phyloP scores from a whole-genome alignment of 208 protist genomes.

The Histomonas meleagridis region DNA sequence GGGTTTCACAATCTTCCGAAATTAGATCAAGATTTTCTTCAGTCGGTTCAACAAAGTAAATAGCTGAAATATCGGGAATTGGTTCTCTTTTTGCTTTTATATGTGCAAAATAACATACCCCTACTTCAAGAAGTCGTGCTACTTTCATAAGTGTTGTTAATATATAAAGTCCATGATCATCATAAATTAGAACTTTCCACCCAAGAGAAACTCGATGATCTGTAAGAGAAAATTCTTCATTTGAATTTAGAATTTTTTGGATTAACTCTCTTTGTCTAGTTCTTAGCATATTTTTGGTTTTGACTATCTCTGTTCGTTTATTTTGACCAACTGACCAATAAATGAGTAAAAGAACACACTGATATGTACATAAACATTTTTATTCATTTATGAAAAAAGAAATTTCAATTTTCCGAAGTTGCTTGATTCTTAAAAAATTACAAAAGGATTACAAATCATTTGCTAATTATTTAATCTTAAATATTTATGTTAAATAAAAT shows the following conservation, averaged over 20 bases:
- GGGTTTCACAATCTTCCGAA: neutral
- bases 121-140: neutral
- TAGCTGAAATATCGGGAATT: neutral
- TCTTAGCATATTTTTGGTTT: neutral
- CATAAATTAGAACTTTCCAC: conserved; percentile 30
- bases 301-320: no score
- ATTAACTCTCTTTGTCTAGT: neutral
- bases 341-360: no score
- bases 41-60: conserved; percentile 20
- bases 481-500: no score
- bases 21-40: neutral
- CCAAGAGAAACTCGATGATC: neutral
- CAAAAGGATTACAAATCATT: no score
- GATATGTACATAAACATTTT: no score
- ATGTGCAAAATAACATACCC: neutral
- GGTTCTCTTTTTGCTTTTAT: neutral
- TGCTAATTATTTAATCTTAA: no score
- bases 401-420: no score
- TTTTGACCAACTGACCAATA: no score
- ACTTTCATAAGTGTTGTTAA: conserved; percentile 16
- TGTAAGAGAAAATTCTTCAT: neutral
- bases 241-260: neutral
- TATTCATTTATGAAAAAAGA: no score
- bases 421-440: no score
- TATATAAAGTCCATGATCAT: neutral